Evolutionary conservation across 805 yeast species (phyloP).

Genomic region (Hanseniaspora occidentalis): DNA sequence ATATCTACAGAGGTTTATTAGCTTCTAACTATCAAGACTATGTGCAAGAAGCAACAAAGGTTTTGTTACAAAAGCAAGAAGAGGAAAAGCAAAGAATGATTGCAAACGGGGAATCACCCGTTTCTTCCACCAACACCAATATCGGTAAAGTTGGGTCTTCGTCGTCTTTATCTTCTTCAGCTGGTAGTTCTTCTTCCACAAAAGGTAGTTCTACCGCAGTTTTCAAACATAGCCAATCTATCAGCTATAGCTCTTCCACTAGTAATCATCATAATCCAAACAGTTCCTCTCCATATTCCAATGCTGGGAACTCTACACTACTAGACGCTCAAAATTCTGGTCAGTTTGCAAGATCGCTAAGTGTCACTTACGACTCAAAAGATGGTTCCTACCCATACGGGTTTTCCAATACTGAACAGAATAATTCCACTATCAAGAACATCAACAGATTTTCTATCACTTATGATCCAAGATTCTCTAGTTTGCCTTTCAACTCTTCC

Average conservation of each 20-base stretch:
- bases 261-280: too few relatives aligned
- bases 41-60: constrained; percentile 51
- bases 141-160: too few relatives aligned
- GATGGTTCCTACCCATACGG: not conserved
- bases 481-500: not conserved
- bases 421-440: constrained; percentile 5
- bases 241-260: too few relatives aligned
- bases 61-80: constrained; percentile 23
- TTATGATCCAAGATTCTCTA: not conserved
- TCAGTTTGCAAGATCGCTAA: constrained; percentile 3
- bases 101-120: not conserved
- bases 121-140: not conserved
- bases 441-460: constrained; percentile 11
- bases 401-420: not conserved
- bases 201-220: too few relatives aligned
- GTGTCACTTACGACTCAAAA: constrained; percentile 2
- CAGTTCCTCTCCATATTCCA: not conserved
- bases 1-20: constrained; percentile 68
- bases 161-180: too few relatives aligned
- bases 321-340: constrained; percentile 15
- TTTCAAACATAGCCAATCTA: too few relatives aligned
- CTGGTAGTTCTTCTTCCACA: too few relatives aligned
- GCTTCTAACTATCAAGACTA: constrained; percentile 65
- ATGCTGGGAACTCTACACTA: constrained; percentile 14
- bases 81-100: constrained; percentile 3